These are phyloP conservation scores for Aethionema arabicum DNA, from an alignment of 345 rosid species.

Conservation along the genomic window DNA sequence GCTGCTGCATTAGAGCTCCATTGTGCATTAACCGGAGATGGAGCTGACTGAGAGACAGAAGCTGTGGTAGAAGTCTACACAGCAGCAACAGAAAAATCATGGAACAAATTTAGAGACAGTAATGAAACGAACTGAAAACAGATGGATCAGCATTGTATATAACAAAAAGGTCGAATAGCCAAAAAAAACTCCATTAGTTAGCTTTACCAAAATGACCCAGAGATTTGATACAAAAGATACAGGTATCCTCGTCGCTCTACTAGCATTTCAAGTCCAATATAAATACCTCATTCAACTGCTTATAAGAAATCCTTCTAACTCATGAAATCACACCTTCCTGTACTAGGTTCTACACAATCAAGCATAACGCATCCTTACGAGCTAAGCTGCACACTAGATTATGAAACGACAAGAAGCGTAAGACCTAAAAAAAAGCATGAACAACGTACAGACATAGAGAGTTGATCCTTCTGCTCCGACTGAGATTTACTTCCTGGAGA, in stretches of 20 bases:
- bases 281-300: constrained; percentile 8
- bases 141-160: constrained; percentile 5
- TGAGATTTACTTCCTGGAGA: constrained; percentile 26
- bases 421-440: constrained; percentile 6
- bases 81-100: constrained; percentile 40
- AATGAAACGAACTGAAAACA: constrained; percentile 13
- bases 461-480: constrained; percentile 23
- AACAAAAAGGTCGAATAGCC: constrained; percentile 1
- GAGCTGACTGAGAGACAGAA: constrained; percentile 45
- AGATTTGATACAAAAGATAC: neutral
- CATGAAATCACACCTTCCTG: neutral
- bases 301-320: neutral
- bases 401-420: constrained; percentile 15
- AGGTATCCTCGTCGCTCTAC: neutral
- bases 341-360: neutral
- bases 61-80: constrained; percentile 40
- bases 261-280: neutral
- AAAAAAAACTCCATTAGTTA: neutral
- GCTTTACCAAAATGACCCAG: neutral
- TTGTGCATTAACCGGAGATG: constrained; percentile 40
- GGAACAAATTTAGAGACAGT: constrained; percentile 33
- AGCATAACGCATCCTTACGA: neutral
- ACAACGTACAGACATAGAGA: constrained; percentile 39
- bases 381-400: neutral
- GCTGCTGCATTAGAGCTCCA: constrained; percentile 33